Base-by-base conservation (phyloP, 2,329 filamentous ascomycete genomes). In the Colletotrichum euphorbiae region DNA sequence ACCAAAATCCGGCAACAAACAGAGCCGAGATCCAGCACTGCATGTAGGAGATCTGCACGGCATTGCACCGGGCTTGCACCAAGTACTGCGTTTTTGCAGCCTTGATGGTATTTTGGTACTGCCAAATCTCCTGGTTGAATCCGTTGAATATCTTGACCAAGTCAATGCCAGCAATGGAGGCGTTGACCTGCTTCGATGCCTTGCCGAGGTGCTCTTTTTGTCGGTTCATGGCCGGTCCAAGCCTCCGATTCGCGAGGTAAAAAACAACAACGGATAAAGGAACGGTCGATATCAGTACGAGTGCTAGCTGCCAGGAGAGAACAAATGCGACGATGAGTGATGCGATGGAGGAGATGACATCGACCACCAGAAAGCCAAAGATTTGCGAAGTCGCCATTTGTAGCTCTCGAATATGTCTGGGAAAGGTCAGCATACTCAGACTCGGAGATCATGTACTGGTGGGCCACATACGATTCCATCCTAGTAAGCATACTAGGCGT, bases 1-100 rank as follows among this genome's bases (percentile, higher is more conserved):
- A 97, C 88, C 93, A 97, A 74, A 98, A 98, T 0, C 94, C 94
- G 65, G 94, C 87, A 0, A 97, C 90, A 72, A 98, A 98, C 76
- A 98, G 89, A 2, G 84, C 84, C 3, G 93, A 86, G 33, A 91
- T 89, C 81, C 94, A 89, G 72, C 97, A 87, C 52, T 91, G 90
- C 58, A 93, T 85, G 54, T 91, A 87, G 0, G 90, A 90, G 74
- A 92, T 89, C 74, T 97, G 94, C 3, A 89, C 76, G 0, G 92
- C 89, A 71, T 89, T 92, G 15, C 88, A 84, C 51, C 87, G 84
- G 0, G 91, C 91, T 75, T 95, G 92, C 15, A 86, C 80, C 11
- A 89, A 80, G 72, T 93, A 97, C 59, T 87, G 85, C 1, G 77
- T 78, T 21, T 88, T 88, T 1, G 93, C 90, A 6, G 81, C 78